Base-by-base conservation (phyloP, 768 basidiomycete genomes). In the Termitomyces titanicus region DNA sequence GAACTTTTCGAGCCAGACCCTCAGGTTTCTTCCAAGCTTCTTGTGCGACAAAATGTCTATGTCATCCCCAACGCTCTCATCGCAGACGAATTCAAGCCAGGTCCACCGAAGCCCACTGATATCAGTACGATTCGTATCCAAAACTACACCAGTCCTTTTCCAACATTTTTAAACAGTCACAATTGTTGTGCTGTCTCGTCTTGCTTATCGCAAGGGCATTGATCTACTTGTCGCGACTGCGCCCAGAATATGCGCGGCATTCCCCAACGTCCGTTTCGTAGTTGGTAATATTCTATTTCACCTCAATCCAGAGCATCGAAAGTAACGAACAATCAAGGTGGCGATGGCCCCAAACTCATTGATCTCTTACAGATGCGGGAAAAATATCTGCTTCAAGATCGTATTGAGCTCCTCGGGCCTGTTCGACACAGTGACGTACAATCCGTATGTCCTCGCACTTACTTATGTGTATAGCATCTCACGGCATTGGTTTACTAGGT, bases 291-390 rank as follows among this genome's bases (percentile, higher is more conserved):
- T 13, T 79, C 63, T 31, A 33, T 22, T 34, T 10, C 10, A 12
- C 17, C 25, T 31, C 18, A 2, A 15, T 3, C 4, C n/a, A 38
- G 54, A 37, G 38, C 35, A 22, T 22, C 9, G 9, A 10, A 33
- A 33, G 15, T 33, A 33, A 51, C 39, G 3, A 40, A 17, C 11
- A 54, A 40, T 46, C 20, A 38, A 93, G 93, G 94, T 1, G 97
- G 97, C 0, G 90, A 94, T 61, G 97, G 97, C 0, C 96, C 97
- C 0, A 98, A 98, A 67, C 80, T 96, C 60, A 89, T 95, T 34
- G 94, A 98, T 58, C 74, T 99, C 6, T 81, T 97, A 13, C 97
- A 98, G 74, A 96, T 96, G 87, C 80, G 95, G 6, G 96, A 99
- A 72, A 92, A 89, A 54, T 74, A 96, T 64, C 76, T 84, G 18